Evolutionary conservation across 371 early-diverging fungal genomes (phyloP).

Genomic region (Mucor mucedo): DNA sequence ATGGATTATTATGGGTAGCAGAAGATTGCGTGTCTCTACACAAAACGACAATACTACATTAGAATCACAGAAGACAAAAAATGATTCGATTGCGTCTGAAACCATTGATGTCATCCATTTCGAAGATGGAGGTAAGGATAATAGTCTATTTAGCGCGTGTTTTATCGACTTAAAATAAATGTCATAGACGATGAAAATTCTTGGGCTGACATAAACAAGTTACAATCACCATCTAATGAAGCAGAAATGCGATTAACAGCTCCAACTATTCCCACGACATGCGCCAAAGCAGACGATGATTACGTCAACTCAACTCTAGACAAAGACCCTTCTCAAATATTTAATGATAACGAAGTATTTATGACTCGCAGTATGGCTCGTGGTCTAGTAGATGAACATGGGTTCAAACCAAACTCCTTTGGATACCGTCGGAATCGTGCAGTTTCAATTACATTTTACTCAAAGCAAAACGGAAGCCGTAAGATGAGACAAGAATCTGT

Average conservation of each 20-base stretch:
- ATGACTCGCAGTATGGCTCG: conserved; percentile 59
- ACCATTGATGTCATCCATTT: not conserved
- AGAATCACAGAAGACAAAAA: not conserved
- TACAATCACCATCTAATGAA: not conserved
- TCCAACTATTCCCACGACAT: not conserved
- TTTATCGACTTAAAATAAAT: not conserved
- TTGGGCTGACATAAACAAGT: not conserved
- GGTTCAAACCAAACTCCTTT: conserved; percentile 54
- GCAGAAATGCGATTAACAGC: not conserved
- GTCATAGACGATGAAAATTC: too few relatives aligned
- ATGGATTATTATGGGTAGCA: conserved; percentile 68
- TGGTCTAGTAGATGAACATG: conserved; percentile 45
- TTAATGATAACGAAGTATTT: conserved; percentile 59
- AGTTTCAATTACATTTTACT: conserved; percentile 42
- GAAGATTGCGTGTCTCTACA: conserved; percentile 32
- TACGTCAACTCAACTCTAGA: conserved; percentile 40
- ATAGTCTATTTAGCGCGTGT: not conserved
- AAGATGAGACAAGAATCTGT: conserved; percentile 32
- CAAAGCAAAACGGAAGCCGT: not conserved
- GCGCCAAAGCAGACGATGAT: conserved; percentile 21
- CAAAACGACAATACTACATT: conserved; percentile 8
- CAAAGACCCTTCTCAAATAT: conserved; percentile 46
- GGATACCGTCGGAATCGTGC: conserved; percentile 57
- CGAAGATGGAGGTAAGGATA: conserved; percentile 1
- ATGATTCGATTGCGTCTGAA: not conserved